These are phyloP conservation scores for Ogataea populi-albae DNA, from an alignment of 805 yeast species.

Conservation along the genomic window DNA sequence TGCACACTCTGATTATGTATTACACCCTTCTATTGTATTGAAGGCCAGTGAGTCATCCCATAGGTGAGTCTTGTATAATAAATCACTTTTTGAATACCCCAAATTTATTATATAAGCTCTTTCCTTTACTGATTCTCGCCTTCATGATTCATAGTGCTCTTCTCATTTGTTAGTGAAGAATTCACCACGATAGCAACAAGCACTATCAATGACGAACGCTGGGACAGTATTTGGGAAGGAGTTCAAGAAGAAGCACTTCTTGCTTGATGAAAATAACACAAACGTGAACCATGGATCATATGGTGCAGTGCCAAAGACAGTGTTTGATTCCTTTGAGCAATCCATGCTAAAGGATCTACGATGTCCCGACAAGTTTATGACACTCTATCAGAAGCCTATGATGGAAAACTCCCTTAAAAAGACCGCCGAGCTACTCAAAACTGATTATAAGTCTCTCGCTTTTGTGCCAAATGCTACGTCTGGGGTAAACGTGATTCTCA, in stretches of 20 bases:
- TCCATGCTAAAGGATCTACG: slow-evolving; percentile 28
- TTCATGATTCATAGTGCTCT: no score
- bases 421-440: slow-evolving; percentile 44
- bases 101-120: no score
- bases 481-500: slow-evolving; percentile 54
- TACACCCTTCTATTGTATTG: no score
- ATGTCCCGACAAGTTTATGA: slow-evolving; percentile 49
- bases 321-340: slow-evolving; percentile 38
- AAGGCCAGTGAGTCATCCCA: no score
- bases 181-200: no score
- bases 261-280: slow-evolving; percentile 35
- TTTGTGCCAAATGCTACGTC: slow-evolving; percentile 58
- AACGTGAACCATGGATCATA: slow-evolving; percentile 66
- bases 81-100: no score
- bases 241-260: slow-evolving; percentile 49
- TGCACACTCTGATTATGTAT: no score
- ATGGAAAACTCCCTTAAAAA: slow-evolving; percentile 36
- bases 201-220: no score
- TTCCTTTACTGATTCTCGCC: no score
- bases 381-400: slow-evolving; percentile 26
- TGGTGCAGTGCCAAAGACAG: slow-evolving; percentile 53
- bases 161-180: no score
- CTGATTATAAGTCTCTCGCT: slow-evolving; percentile 48
- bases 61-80: no score
- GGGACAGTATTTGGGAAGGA: slow-evolving; percentile 57